phyloP scores from a whole-genome alignment of 2,329 filamentous ascomycete genomes.

The Fusarium tuaranense region DNA sequence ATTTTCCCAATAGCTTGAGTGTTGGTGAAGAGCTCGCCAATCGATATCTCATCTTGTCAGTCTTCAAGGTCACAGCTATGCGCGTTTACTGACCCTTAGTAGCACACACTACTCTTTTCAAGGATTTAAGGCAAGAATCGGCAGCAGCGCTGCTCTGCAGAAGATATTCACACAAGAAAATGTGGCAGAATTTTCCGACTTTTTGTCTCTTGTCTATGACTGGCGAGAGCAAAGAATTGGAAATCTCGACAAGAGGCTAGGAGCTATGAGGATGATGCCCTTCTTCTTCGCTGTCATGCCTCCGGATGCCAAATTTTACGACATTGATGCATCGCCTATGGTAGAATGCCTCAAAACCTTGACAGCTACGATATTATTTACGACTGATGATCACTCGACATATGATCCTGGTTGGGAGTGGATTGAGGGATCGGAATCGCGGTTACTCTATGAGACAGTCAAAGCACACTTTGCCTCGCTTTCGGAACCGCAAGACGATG shows the following conservation, averaged over 20 bases:
- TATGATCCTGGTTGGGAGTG: conserved; percentile 38
- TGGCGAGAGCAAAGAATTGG: conserved; percentile 39
- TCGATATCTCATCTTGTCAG: conserved; percentile 38
- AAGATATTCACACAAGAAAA: conserved; percentile 20
- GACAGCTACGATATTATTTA: conserved; percentile 9
- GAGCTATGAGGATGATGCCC: conserved; percentile 27
- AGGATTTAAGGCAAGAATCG: conserved; percentile 37
- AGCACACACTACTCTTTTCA: conserved; percentile 36
- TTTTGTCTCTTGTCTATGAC: conserved; percentile 25
- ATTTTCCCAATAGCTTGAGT: not conserved
- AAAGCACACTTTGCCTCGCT: conserved; percentile 34
- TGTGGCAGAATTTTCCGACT: conserved; percentile 12
- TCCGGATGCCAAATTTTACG: not conserved
- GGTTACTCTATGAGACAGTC: conserved; percentile 19
- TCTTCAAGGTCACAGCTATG: accelerated
- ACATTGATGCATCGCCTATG: conserved; percentile 22
- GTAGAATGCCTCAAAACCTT: conserved; percentile 31
- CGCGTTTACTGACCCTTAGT: not conserved
- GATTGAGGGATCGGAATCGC: conserved; percentile 39
- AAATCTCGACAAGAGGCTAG: conserved; percentile 24
- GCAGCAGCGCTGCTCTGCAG: conserved; percentile 17
- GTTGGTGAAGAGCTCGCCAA: conserved; percentile 38
- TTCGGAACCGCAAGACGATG: not conserved
- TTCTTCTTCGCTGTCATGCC: conserved; percentile 35
- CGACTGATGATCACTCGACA: not conserved